A percentile compares a stretch with the other conserved stretches of the same genome.
phyloP scores from a whole-genome alignment of 2,329 filamentous ascomycete species.

The Arthrobotrys sphaeroides region DNA sequence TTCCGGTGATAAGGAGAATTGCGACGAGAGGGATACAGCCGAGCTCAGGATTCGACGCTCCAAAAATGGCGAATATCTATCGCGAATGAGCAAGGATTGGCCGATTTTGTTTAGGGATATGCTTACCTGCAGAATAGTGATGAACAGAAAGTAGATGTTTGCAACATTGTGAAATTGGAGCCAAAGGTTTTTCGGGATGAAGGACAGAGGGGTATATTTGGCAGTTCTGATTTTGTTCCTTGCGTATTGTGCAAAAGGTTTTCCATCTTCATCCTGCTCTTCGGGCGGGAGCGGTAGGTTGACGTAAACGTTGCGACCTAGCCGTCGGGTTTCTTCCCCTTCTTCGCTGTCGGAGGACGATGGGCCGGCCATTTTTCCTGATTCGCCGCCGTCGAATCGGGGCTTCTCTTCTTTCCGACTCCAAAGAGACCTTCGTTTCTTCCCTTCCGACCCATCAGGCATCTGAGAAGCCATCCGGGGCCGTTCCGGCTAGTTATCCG shows the following conservation, averaged over 20 bases:
- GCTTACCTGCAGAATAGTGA: constrained; percentile 92
- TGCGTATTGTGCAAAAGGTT: constrained; percentile 74
- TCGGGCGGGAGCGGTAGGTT: constrained; percentile 80
- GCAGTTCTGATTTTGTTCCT: constrained; percentile 98
- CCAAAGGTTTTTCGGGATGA: constrained; percentile 95
- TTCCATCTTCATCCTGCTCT: constrained; percentile 81
- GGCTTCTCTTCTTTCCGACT: constrained; percentile 39
- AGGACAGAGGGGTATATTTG: constrained; percentile 95
- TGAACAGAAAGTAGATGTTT: constrained; percentile 97
- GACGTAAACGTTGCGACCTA: constrained; percentile 77
- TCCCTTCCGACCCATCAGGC: constrained; percentile 30
- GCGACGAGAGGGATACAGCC: constrained; percentile 92
- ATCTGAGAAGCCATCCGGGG: constrained; percentile 47
- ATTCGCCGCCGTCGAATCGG: constrained; percentile 32
- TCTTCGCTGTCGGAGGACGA: constrained; percentile 44
- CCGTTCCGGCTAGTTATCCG: constrained; percentile 7
- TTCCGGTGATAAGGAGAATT: constrained; percentile 84
- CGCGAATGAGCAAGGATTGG: constrained; percentile 1
- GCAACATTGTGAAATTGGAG: constrained; percentile 99
- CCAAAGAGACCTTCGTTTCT: constrained; percentile 48
- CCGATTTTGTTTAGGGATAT: constrained; percentile 55
- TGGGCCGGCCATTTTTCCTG: constrained; percentile 39
- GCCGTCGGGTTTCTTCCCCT: constrained; percentile 22
- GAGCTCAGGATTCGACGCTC: constrained; percentile 86
- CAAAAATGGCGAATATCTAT: constrained; percentile 96